These are phyloP conservation scores for Scortechinia acanthostroma DNA, from an alignment of 2,329 filamentous ascomycete genomes.

Conservation along the genomic window DNA sequence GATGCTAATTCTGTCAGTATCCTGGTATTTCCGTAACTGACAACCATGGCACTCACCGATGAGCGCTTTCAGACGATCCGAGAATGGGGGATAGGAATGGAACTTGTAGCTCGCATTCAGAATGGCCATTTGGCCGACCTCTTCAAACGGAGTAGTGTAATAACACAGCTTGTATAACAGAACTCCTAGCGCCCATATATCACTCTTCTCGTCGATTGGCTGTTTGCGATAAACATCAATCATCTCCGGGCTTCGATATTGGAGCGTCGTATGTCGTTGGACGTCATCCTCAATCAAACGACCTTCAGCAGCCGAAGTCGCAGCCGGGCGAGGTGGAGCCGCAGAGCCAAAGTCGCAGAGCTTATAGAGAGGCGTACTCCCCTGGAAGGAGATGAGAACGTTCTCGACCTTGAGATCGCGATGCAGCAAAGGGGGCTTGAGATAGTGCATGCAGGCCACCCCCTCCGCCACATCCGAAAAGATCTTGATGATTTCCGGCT, in stretches of 20 bases:
- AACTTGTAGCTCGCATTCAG: slow-evolving; percentile 92
- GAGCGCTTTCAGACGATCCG: slow-evolving; percentile 78
- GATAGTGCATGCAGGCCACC: slow-evolving; percentile 97
- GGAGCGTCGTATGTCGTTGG: slow-evolving; percentile 91
- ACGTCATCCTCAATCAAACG: slow-evolving; percentile 92
- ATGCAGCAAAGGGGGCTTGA: slow-evolving; percentile 86
- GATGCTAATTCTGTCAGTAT: slow-evolving; percentile 45
- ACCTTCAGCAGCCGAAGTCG: slow-evolving; percentile 80
- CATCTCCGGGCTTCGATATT: slow-evolving; percentile 98
- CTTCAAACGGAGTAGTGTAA: slow-evolving; percentile 97
- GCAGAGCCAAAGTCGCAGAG: slow-evolving; percentile 96
- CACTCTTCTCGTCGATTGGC: slow-evolving; percentile 95
- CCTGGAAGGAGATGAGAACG: slow-evolving; percentile 73
- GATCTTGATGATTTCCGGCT: slow-evolving; percentile 94
- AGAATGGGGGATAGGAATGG: slow-evolving; percentile 81
- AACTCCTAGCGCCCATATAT: slow-evolving; percentile 95
- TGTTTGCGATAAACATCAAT: slow-evolving; percentile 94
- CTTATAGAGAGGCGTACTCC: slow-evolving; percentile 74
- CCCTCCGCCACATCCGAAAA: slow-evolving; percentile 94
- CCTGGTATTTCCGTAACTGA: slow-evolving; percentile 4
- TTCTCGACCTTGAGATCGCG: slow-evolving; percentile 97
- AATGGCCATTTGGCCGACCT: slow-evolving; percentile 94
- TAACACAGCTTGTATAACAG: slow-evolving; percentile 97
- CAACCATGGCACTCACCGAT: slow-evolving; percentile 56
- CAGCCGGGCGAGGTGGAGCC: slow-evolving; percentile 75